Base-by-base conservation (phyloP, 352 stramenopile species). In the Globisporangium ultimum region DNA sequence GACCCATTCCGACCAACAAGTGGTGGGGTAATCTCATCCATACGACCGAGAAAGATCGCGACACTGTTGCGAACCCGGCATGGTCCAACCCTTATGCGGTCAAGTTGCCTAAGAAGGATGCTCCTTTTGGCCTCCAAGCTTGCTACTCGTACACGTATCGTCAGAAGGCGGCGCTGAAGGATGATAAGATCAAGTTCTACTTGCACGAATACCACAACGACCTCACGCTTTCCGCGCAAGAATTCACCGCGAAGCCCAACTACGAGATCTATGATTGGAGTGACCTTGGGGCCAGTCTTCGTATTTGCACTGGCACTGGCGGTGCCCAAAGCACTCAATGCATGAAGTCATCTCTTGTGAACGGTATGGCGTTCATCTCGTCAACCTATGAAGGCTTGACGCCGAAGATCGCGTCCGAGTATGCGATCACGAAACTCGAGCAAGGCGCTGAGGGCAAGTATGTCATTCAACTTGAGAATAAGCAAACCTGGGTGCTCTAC, bases 1-100 rank as follows among this genome's bases (percentile, higher is more conserved):
- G 60, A 6, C 54, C 83, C 2, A 85, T 93, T 58, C 84, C 84
- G 52, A 93, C 80, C 18, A 93, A 93, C 68, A 75, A 89, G 55
- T 93, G 84, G 84, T 93, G 84, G 84, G 79, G 72, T 18, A 93
- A 91, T 60, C 55, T 89, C 45, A 88, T 93, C 48, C 71, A 84
- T 66, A 72, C 73, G 13, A 80, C 66, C 1, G 67, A 56, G 24
- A 63, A 70, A 10, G 77, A 77, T 24, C 67, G 79, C 40, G 54
- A 72, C 40, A 58, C 74, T 2, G 61, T 72, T 48, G 74, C 80
- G 34, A 74, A 78, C 53, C 71, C 76, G 3, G 79, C 71, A 10
- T 93, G 78, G 68, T 66, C 76, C 7, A 88, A 90, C 62, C 80
- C 84, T 49, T 93, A 89, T 61, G 74, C 78, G 2, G 50, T 93